A percentile compares a stretch with the other conserved stretches of the same genome.
Conservation (phyloP, 2,329 filamentous ascomycete genomes). For the Aspergillus tanneri region DNA sequence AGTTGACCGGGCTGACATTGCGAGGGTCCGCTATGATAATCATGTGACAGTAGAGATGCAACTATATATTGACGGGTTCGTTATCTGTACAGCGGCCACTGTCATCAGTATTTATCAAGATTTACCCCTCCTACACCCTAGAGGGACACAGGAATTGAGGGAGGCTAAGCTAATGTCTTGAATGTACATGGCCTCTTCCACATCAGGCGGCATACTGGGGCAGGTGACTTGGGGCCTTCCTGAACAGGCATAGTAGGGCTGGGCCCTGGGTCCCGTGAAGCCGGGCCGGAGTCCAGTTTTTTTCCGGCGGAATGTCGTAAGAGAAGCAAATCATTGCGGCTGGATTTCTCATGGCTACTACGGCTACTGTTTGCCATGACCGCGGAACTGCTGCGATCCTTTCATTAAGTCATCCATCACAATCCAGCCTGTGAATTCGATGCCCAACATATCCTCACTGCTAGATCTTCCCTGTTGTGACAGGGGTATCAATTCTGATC, state of each 20-base stretch:
- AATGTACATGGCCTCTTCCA: no score
- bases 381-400: background rate
- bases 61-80: no score
- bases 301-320: constrained; percentile 30
- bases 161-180: no score
- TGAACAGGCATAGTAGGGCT: constrained; percentile 35
- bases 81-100: no score
- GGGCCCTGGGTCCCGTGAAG: constrained; percentile 30
- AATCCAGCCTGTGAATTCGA: constrained; percentile 22
- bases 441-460: constrained; percentile 25
- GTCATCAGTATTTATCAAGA: no score
- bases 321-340: constrained; percentile 35
- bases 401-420: background rate
- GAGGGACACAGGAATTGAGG: no score
- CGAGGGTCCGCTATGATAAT: no score
- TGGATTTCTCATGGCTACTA: constrained; percentile 34
- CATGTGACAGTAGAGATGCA: no score
- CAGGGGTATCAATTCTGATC: constrained; percentile 22
- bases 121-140: no score
- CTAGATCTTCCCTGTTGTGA: constrained; percentile 16
- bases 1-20: constrained; percentile 12
- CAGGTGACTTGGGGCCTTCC: constrained; percentile 11
- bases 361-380: constrained; percentile 5
- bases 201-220: constrained; percentile 1
- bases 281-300: constrained; percentile 24